Evolutionary conservation across 2,329 filamentous ascomycete genomes (phyloP), one percentile per base, ranked within the genome.

Genomic region (Sclerotinia glacialis): DNA sequence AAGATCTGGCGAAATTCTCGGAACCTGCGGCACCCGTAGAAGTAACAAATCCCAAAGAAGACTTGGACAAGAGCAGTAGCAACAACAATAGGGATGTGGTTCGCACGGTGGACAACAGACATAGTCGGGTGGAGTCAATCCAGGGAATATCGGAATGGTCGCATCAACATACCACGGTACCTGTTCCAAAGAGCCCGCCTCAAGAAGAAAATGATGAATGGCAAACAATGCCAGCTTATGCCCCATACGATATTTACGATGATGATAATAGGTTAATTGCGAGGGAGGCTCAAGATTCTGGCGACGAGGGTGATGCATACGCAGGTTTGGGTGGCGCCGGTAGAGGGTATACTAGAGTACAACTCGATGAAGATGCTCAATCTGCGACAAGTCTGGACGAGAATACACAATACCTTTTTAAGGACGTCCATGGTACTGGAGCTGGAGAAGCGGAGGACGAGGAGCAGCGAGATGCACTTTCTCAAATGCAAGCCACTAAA

Each of bases 371-470:
- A 70, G 95, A 99, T 78, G 93, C 89, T 18, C 87, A 96, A 76
- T 97, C 93, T 37, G 90, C 90, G 59, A 99, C 93, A 4, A 98
- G 94, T 79, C 87, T 99, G 87, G 95, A 99, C 76, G 95, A 99
- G 67, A 94, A 98, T 74, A 99, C 95, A 0, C 88, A 93, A 66
- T 99, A 99, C 77, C 83, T 99, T 3, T 99, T 99, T 82, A 94
- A 92, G 71, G 88, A 92, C 68, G 79, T 83, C 18, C 83, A 82
- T 64, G 83, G 81, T 54, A 85, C 83, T 67, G 81, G 81, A 28
- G 89, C 88, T 2, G 83, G 85, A 12, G 80, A 85, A 6, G 73
- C 81, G 47, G 85, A 88, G 61, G 91, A 93, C 31, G 93, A 96
- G 31, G 92, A 95, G 65, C 88, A 91, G 67, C 86, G 93, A 64